These are phyloP conservation scores for Tricholoma furcatifolium DNA, from an alignment of 768 basidiomycete genomes.

Conservation along the genomic window DNA sequence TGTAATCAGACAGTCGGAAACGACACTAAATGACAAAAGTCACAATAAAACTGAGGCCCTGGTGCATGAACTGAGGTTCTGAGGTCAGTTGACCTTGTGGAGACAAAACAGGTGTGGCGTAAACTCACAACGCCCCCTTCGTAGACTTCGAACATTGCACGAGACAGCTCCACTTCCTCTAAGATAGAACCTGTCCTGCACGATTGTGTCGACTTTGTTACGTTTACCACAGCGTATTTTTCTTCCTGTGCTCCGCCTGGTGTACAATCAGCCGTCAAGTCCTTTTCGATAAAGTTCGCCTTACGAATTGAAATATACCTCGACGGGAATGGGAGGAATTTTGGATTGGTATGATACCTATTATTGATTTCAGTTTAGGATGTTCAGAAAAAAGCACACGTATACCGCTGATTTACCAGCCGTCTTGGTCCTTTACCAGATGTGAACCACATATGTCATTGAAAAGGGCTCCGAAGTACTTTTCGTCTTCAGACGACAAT, in stretches of 20 bases:
- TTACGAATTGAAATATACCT: conserved; percentile 68
- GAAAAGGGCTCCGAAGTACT: conserved; percentile 70
- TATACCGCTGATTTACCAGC: conserved; percentile 70
- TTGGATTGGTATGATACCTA: conserved; percentile 84
- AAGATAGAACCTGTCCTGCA: conserved; percentile 44
- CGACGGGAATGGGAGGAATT: conserved; percentile 76
- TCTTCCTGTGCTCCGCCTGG: conserved; percentile 70
- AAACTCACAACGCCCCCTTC: conserved; percentile 75
- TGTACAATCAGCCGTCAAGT: not conserved
- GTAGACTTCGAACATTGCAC: conserved; percentile 86
- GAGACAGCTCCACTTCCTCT: conserved; percentile 81
- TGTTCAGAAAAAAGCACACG: not conserved
- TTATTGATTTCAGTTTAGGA: not conserved
- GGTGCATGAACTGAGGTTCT: conserved; percentile 73
- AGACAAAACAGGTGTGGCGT: conserved; percentile 17
- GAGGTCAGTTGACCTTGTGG: not conserved
- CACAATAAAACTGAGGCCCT: conserved; percentile 80
- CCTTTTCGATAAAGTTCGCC: not conserved
- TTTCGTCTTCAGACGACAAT: conserved; percentile 57
- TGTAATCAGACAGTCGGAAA: not conserved
- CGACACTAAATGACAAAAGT: conserved; percentile 16
- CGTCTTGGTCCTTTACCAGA: conserved; percentile 70
- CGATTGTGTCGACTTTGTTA: conserved; percentile 39
- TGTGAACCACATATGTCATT: conserved; percentile 58
- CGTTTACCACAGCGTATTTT: conserved; percentile 71